A percentile compares a stretch with the other conserved stretches of the same genome.
These are phyloP conservation scores for Globisporangium sylvaticum DNA, from an alignment of 352 stramenopile genomes.

Conservation along the genomic window DNA sequence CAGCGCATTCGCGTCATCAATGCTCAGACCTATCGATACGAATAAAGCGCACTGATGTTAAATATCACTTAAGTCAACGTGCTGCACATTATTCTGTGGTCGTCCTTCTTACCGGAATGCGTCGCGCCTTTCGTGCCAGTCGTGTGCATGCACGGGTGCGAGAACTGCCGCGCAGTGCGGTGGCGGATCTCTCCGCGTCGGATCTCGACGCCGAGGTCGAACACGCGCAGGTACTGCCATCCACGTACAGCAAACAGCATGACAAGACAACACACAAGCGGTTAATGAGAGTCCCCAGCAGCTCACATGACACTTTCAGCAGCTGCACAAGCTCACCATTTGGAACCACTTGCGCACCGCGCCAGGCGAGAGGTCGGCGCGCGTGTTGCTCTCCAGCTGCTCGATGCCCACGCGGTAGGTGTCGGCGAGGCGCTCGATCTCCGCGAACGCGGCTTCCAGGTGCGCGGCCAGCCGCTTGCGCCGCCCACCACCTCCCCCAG, in stretches of 20 bases:
- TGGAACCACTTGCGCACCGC: slow-evolving; percentile 56
- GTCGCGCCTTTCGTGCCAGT: slow-evolving; percentile 56
- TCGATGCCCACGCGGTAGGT: slow-evolving; percentile 38
- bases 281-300: not conserved
- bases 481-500: slow-evolving; percentile 7
- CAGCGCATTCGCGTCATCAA: slow-evolving; percentile 71
- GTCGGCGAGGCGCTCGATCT: slow-evolving; percentile 43
- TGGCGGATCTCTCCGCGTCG: slow-evolving; percentile 74
- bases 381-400: slow-evolving; percentile 32
- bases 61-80: not conserved
- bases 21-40: slow-evolving; percentile 41
- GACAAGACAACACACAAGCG: not conserved
- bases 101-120: slow-evolving; percentile 37
- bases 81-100: not conserved
- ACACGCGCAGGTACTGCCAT: slow-evolving; percentile 58
- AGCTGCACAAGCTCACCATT: slow-evolving; percentile 27
- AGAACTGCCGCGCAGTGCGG: slow-evolving; percentile 25
- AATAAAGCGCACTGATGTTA: not conserved
- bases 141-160: slow-evolving; percentile 52
- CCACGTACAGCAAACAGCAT: not conserved
- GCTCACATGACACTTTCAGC: not conserved
- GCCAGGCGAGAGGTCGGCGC: slow-evolving; percentile 33
- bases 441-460: slow-evolving; percentile 36
- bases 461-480: slow-evolving; percentile 40
- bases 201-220: slow-evolving; percentile 64